These are phyloP conservation scores for Heliamphora ciliata DNA, from an alignment of 179 eudicot species.

Conservation along the genomic window DNA sequence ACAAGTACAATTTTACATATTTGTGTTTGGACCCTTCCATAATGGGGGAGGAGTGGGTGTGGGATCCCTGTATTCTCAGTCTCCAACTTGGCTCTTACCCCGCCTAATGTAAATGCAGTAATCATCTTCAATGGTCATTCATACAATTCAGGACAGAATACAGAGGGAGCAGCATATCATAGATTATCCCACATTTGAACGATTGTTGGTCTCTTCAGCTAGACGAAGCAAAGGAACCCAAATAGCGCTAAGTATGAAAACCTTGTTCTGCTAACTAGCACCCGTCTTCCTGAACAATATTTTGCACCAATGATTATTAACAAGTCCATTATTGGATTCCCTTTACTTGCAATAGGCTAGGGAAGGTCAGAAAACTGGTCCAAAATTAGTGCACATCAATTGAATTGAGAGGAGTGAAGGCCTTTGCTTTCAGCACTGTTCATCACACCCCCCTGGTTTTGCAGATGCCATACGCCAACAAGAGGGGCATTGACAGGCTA, in stretches of 20 bases:
- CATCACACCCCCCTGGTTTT: constrained; percentile 38
- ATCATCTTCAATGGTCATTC: background rate
- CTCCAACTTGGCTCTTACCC: background rate
- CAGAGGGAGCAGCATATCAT: background rate
- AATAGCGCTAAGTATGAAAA: too few relatives aligned
- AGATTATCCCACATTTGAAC: background rate
- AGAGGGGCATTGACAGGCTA: constrained; percentile 52
- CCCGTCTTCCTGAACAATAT: background rate
- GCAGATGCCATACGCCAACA: constrained; percentile 56
- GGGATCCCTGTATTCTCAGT: background rate
- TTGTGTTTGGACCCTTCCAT: too few relatives aligned
- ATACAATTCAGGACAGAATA: background rate
- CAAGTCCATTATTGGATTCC: background rate
- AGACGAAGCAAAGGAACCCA: too few relatives aligned
- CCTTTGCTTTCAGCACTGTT: constrained; percentile 11
- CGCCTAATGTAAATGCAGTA: background rate
- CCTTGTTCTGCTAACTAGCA: too few relatives aligned
- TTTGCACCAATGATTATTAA: background rate
- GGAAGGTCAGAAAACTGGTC: background rate
- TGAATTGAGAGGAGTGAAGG: background rate
- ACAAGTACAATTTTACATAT: too few relatives aligned
- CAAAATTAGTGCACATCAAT: background rate
- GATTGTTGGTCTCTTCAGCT: background rate
- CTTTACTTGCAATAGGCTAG: background rate
- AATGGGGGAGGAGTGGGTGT: too few relatives aligned